Conservation (phyloP, 257 asterid species). For the Leptodermis oblonga region DNA sequence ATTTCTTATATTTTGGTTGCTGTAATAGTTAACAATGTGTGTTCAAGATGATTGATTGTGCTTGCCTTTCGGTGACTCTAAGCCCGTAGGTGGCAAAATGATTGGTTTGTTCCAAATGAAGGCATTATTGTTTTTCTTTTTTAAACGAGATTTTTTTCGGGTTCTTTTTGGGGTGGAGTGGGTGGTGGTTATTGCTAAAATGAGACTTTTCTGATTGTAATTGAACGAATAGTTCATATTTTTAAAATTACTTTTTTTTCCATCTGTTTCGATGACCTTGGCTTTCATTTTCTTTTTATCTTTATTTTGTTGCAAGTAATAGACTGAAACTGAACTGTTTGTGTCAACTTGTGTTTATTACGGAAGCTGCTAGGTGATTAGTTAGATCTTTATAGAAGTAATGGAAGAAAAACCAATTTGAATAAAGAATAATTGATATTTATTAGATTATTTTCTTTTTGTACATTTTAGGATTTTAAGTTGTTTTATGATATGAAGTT, state of each 20-base stretch:
- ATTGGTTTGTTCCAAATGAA: neutral
- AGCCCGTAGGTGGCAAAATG: neutral
- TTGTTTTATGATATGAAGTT: conserved; percentile 82
- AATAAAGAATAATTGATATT: conserved; percentile 21
- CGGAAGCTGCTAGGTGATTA: neutral
- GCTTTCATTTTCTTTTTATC: neutral
- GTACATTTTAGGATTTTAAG: conserved; percentile 71
- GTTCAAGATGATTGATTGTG: neutral
- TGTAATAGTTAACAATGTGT: too few relatives aligned
- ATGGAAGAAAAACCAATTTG: neutral
- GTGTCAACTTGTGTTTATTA: neutral
- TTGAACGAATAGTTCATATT: neutral
- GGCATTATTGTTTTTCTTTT: neutral
- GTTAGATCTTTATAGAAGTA: neutral
- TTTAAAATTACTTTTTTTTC: too few relatives aligned
- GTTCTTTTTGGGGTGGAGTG: too few relatives aligned
- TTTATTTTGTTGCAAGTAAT: neutral
- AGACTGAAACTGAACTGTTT: neutral
- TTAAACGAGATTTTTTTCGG: too few relatives aligned
- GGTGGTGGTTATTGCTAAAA: too few relatives aligned
- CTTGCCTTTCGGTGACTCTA: neutral
- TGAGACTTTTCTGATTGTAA: neutral
- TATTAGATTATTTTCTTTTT: conserved; percentile 28
- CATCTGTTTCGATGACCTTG: neutral
- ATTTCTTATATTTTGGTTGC: neutral